Percentiles rank a stretch among this genome's conserved stretches.
Conservation (phyloP, 2,329 filamentous ascomycete species). For the Ascosphaera pollenicola region DNA sequence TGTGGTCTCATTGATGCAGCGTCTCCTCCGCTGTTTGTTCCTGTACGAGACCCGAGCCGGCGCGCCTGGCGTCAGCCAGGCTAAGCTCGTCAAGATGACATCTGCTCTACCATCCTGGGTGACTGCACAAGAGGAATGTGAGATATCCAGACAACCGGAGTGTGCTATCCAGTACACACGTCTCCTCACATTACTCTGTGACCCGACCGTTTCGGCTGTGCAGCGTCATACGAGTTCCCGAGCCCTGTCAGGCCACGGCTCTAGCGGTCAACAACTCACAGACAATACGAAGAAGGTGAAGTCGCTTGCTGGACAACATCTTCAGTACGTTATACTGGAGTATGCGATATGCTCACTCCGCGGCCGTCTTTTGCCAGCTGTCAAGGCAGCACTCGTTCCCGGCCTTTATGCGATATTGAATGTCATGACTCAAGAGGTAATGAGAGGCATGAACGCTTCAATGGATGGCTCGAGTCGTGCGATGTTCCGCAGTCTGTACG, state of each 20-base stretch:
- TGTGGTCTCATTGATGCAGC: slow-evolving; percentile 31
- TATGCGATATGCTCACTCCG: slow-evolving; percentile 32
- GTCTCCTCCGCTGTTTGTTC: slow-evolving; percentile 33
- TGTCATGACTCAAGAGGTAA: slow-evolving; percentile 27
- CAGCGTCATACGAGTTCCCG: slow-evolving; percentile 13
- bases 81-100: slow-evolving; percentile 1
- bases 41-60: slow-evolving; percentile 18
- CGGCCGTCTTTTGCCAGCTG: slow-evolving; percentile 25
- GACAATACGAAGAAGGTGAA: slow-evolving; percentile 38
- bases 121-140: slow-evolving; percentile 2
- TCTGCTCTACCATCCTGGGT: slow-evolving; percentile 9
- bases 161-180: slow-evolving; percentile 30
- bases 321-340: slow-evolving; percentile 34
- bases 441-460: slow-evolving; percentile 28
- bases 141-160: slow-evolving; percentile 13
- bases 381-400: slow-evolving; percentile 29
- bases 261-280: slow-evolving; percentile 24
- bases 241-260: slow-evolving; percentile 10
- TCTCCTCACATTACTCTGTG: slow-evolving; percentile 36
- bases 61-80: slow-evolving; percentile 1
- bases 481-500: slow-evolving; percentile 30
- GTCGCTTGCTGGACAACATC: slow-evolving; percentile 32
- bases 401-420: slow-evolving; percentile 31
- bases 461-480: slow-evolving; percentile 29
- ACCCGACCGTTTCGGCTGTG: slow-evolving; percentile 35